Conservation (phyloP, 2,329 filamentous ascomycete species). For the Fusarium annulatum region DNA sequence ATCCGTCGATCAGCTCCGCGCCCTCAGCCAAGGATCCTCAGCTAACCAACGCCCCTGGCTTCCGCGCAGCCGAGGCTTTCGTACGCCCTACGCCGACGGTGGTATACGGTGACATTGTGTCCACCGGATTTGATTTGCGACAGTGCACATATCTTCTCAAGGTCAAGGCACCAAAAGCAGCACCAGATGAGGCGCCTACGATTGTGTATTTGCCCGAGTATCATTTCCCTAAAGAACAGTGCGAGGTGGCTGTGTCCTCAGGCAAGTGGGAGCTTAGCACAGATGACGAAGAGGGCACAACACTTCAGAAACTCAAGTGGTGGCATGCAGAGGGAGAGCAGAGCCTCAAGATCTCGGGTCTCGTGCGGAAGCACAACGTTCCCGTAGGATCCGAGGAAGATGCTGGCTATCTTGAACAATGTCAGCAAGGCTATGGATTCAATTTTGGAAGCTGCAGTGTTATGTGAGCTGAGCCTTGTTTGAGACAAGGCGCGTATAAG, state of each 20-base stretch:
- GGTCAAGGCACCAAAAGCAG: slow-evolving; percentile 69
- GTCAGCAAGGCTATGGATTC: slow-evolving; percentile 61
- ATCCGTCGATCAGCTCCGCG: slow-evolving; percentile 72
- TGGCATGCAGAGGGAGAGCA: slow-evolving; percentile 93
- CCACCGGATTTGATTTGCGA: slow-evolving; percentile 84
- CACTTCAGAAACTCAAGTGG: slow-evolving; percentile 85
- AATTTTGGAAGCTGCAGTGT: slow-evolving; percentile 60
- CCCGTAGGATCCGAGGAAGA: slow-evolving; percentile 73
- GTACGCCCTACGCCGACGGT: slow-evolving; percentile 84
- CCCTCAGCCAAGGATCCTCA: slow-evolving; percentile 64
- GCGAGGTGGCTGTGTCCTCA: slow-evolving; percentile 78
- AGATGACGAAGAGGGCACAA: slow-evolving; percentile 75
- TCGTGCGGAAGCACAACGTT: slow-evolving; percentile 72
- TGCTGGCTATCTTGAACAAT: slow-evolving; percentile 81
- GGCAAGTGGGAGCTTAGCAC: slow-evolving; percentile 90
- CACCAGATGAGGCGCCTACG: slow-evolving; percentile 75
- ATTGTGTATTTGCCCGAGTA: slow-evolving; percentile 89
- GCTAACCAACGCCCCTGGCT: slow-evolving; percentile 74
- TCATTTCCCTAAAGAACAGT: slow-evolving; percentile 84
- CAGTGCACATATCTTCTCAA: slow-evolving; percentile 81
- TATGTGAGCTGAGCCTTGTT: slow-evolving; percentile 56
- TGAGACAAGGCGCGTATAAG: not conserved
- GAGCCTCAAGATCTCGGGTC: slow-evolving; percentile 78
- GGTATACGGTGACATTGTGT: slow-evolving; percentile 76
- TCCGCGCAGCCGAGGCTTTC: slow-evolving; percentile 92